phyloP scores from a whole-genome alignment of 257 asterid species.

The Plantago ovata region DNA sequence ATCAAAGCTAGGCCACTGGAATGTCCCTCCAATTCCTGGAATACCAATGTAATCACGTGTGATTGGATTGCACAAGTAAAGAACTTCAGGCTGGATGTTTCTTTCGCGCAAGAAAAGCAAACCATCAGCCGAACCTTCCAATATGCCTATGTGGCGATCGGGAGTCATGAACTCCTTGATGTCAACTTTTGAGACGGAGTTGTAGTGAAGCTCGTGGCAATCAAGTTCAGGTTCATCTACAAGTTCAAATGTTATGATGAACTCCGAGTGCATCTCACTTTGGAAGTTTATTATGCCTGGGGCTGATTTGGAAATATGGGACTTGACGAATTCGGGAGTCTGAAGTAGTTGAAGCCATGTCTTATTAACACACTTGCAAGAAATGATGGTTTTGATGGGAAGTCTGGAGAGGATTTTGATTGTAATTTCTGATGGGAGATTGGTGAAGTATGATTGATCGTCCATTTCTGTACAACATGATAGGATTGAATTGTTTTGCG shows the following conservation, averaged over 20 bases:
- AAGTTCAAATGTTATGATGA: too few species aligned
- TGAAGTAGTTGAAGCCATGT: conserved; percentile 22
- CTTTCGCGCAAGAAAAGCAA: neutral
- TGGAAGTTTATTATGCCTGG: neutral
- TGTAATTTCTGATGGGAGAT: conserved; percentile 25
- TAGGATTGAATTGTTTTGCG: too few species aligned
- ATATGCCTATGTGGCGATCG: neutral
- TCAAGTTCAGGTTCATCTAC: too few species aligned
- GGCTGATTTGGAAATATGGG: conserved; percentile 22
- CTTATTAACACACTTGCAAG: conserved; percentile 32
- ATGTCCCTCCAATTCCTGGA: neutral
- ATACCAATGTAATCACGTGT: conserved; percentile 12
- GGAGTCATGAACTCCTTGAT: neutral
- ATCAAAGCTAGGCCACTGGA: too few species aligned
- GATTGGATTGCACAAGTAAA: conserved; percentile 32
- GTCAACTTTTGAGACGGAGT: too few species aligned
- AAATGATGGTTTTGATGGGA: conserved; percentile 18
- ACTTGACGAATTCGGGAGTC: conserved; percentile 20
- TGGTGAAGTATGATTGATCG: neutral
- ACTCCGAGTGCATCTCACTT: too few species aligned
- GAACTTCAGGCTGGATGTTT: fast-evolving
- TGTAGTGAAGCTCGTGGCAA: too few species aligned
- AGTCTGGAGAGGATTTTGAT: conserved; percentile 32
- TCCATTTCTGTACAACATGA: too few species aligned
- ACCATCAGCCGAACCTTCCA: too few species aligned